phyloP scores from a whole-genome alignment of 163 green algal genomes.

The Scenedesmus sp. region DNA sequence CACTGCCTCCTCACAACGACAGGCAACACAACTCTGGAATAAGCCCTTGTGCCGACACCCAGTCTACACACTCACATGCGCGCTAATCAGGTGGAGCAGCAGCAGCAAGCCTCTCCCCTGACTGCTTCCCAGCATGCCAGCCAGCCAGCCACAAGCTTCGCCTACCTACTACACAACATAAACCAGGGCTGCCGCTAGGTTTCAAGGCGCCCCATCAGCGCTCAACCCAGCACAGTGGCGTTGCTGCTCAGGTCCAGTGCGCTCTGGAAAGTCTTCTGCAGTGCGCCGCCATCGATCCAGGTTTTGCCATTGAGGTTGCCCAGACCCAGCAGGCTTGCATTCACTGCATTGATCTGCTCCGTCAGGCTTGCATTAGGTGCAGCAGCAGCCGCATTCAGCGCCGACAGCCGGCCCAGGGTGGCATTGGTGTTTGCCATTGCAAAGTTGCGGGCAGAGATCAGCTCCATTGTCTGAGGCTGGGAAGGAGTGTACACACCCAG shows the following conservation, averaged over 20 bases:
- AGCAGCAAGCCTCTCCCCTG: too few relatives aligned
- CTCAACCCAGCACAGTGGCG: conserved; percentile 5
- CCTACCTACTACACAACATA: neutral
- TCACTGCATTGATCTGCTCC: conserved; percentile 7
- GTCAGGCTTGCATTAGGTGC: neutral
- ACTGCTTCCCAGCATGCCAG: too few relatives aligned
- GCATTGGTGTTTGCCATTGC: conserved; percentile 15
- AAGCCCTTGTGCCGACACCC: too few relatives aligned
- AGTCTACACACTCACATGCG: too few relatives aligned
- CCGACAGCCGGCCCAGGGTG: conserved; percentile 4
- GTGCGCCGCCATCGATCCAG: neutral
- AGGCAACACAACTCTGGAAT: too few relatives aligned
- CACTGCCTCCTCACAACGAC: too few relatives aligned
- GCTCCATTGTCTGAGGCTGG: neutral
- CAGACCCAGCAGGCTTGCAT: conserved; percentile 7
- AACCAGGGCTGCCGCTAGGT: neutral
- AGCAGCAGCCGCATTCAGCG: neutral
- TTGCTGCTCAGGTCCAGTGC: neutral
- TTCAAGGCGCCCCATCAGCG: neutral
- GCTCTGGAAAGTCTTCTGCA: neutral
- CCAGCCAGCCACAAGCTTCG: too few relatives aligned
- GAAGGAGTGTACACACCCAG: conserved; percentile 37
- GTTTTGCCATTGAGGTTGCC: conserved; percentile 9
- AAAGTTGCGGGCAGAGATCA: neutral
- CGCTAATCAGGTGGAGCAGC: too few relatives aligned